These are phyloP conservation scores for Suillus luteus DNA, from an alignment of 768 basidiomycete species.

Conservation along the genomic window DNA sequence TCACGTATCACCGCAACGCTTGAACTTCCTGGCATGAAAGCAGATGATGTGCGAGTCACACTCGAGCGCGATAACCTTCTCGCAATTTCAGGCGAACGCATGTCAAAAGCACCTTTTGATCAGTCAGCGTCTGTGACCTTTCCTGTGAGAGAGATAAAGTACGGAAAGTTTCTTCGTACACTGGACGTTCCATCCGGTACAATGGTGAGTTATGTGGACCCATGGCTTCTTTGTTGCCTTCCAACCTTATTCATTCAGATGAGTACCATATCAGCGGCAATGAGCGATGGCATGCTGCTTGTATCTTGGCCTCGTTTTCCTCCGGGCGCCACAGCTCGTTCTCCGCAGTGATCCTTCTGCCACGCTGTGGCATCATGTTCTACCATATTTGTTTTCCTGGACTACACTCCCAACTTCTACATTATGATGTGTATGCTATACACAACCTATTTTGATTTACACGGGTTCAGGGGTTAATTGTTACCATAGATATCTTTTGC, in stretches of 20 bases:
- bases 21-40: constrained; percentile 43
- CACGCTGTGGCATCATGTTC: constrained; percentile 10
- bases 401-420: background rate
- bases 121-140: constrained; percentile 25
- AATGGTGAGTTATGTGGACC: constrained; percentile 29
- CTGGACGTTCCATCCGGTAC: constrained; percentile 40
- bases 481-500: background rate
- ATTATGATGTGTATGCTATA: constrained; percentile 15
- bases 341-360: constrained; percentile 9
- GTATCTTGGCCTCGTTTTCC: constrained; percentile 41
- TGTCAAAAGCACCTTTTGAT: constrained; percentile 17
- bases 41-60: constrained; percentile 37
- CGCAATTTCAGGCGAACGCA: constrained; percentile 39
- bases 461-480: constrained; percentile 3
- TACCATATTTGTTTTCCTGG: background rate
- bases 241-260: constrained; percentile 23
- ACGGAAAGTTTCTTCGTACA: constrained; percentile 40
- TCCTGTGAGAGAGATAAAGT: constrained; percentile 40
- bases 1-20: constrained; percentile 37
- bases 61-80: constrained; percentile 33
- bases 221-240: constrained; percentile 10
- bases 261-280: constrained; percentile 40
- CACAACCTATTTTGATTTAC: constrained; percentile 1
- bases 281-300: constrained; percentile 41
- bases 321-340: constrained; percentile 18